A percentile compares a stretch with the other conserved stretches of the same genome.
Evolutionary conservation across 2,329 filamentous ascomycete species (phyloP).

Genomic region (Fusarium austroafricanum): DNA sequence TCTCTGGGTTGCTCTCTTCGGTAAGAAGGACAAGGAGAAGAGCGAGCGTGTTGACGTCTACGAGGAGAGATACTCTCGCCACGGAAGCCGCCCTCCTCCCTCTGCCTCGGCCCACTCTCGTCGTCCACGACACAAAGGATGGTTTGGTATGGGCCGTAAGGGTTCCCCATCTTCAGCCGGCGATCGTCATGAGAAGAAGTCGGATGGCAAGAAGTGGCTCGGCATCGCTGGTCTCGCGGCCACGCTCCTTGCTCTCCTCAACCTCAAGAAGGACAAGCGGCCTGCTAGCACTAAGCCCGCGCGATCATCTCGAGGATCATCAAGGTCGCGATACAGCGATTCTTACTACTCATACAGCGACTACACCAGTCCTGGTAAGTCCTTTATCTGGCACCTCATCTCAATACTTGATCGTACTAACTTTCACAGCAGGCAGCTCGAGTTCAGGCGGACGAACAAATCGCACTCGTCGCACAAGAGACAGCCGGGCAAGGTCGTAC

Average conservation of each 20-base stretch:
- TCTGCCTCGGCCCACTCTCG: slow-evolving; percentile 54
- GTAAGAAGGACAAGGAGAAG: slow-evolving; percentile 63
- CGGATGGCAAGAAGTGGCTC: slow-evolving; percentile 63
- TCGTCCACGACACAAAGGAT: slow-evolving; percentile 67
- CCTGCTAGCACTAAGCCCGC: slow-evolving; percentile 54
- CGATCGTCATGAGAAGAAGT: slow-evolving; percentile 60
- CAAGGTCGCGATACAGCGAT: slow-evolving; percentile 63
- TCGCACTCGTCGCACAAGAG: slow-evolving; percentile 49
- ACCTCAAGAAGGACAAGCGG: slow-evolving; percentile 64
- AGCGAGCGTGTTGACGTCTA: slow-evolving; percentile 68
- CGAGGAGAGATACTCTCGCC: slow-evolving; percentile 71
- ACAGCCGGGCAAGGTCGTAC: slow-evolving; percentile 50
- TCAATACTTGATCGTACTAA: slow-evolving; percentile 29
- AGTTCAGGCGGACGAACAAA: slow-evolving; percentile 60
- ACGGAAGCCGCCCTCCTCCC: slow-evolving; percentile 54
- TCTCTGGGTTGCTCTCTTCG: slow-evolving; percentile 72
- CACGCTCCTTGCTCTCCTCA: slow-evolving; percentile 66
- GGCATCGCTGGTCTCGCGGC: slow-evolving; percentile 63
- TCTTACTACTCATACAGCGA: slow-evolving; percentile 66
- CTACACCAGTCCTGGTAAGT: slow-evolving; percentile 65
- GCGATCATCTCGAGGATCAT: slow-evolving; percentile 55
- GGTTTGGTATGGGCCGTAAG: slow-evolving; percentile 63
- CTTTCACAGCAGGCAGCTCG: slow-evolving; percentile 55
- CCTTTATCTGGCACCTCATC: not conserved
- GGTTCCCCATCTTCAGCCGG: slow-evolving; percentile 54